These are phyloP conservation scores for Solanum piurae DNA, from an alignment of 257 asterid genomes.

Conservation along the genomic window DNA sequence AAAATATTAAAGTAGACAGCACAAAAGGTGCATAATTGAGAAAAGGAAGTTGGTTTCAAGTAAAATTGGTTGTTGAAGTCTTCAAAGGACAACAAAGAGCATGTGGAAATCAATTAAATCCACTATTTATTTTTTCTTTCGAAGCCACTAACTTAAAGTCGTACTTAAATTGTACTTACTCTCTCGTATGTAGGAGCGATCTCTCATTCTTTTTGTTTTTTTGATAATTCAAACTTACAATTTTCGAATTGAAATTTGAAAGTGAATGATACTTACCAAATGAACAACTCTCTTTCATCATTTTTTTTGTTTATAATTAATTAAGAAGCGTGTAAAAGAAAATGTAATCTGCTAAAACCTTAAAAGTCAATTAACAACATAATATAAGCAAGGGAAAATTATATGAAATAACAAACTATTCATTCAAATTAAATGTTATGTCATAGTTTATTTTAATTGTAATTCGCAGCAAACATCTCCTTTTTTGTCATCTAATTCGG, in stretches of 20 bases:
- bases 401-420: no score
- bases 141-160: neutral
- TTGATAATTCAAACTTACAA: rapidly evolving
- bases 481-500: no score
- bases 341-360: no score
- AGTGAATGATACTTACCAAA: no score
- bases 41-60: neutral
- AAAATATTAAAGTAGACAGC: constrained; percentile 16
- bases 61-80: neutral
- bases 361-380: neutral
- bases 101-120: neutral
- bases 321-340: no score
- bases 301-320: no score
- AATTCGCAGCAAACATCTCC: no score
- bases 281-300: rapidly evolving
- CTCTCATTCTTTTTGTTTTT: no score
- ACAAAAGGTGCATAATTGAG: neutral
- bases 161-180: neutral
- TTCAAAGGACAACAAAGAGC: neutral
- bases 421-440: no score
- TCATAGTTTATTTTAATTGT: no score
- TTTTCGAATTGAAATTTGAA: no score
- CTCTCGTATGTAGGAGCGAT: no score
- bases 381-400: neutral
- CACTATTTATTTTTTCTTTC: neutral